phyloP scores from a whole-genome alignment of 1,284 basidiomycete species.

The Coriolopsis trogii region DNA sequence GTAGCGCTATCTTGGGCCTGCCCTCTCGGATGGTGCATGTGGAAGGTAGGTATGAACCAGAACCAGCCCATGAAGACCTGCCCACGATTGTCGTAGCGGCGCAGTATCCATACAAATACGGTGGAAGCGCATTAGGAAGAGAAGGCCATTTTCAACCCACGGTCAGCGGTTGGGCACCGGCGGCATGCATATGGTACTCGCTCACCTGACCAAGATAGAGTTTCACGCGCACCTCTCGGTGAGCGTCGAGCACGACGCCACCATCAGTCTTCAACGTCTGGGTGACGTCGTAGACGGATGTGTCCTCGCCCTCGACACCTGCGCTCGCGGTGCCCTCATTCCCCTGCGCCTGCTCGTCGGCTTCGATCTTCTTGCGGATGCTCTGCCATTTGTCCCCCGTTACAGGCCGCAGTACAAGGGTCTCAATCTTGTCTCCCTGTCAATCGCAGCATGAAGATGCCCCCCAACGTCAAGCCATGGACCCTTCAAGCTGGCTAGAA shows the following conservation, averaged over 20 bases:
- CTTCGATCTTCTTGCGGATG: slow-evolving; percentile 40
- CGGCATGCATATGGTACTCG: too few relatives aligned
- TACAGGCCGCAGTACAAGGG: slow-evolving; percentile 48
- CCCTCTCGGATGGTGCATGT: slow-evolving; percentile 55
- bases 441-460: not conserved
- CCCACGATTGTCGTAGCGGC: too few relatives aligned
- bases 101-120: too few relatives aligned
- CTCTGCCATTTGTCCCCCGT: slow-evolving; percentile 47
- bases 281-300: slow-evolving; percentile 45
- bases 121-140: too few relatives aligned
- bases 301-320: slow-evolving; percentile 41
- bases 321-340: slow-evolving; percentile 15
- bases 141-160: too few relatives aligned
- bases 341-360: slow-evolving; percentile 16
- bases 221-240: slow-evolving; percentile 77
- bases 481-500: not conserved
- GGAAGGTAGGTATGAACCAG: slow-evolving; percentile 85
- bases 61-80: slow-evolving; percentile 80
- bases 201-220: slow-evolving; percentile 74
- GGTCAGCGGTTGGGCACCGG: too few relatives aligned
- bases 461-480: not conserved
- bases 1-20: slow-evolving; percentile 28
- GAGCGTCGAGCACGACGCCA: slow-evolving; percentile 66
- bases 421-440: slow-evolving; percentile 45
- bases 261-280: slow-evolving; percentile 33